phyloP scores from a whole-genome alignment of 371 early-diverging fungal genomes.

The Lichtheimia ornata region DNA sequence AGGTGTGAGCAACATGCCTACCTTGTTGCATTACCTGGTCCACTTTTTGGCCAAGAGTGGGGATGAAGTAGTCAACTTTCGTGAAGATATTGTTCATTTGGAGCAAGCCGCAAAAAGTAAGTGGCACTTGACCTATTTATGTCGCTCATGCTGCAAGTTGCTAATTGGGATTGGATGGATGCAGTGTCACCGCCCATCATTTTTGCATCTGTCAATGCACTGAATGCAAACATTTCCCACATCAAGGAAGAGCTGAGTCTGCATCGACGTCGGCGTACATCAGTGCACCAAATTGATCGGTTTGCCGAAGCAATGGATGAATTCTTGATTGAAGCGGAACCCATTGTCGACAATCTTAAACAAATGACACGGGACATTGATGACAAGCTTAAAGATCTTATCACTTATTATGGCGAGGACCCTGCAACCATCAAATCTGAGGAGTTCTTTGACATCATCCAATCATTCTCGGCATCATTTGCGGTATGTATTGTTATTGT shows the following conservation, averaged over 20 bases:
- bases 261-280: slow-evolving; percentile 27
- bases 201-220: slow-evolving; percentile 59
- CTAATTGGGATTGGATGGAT: not conserved
- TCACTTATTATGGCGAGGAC: slow-evolving; percentile 84
- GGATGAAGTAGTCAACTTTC: slow-evolving; percentile 58
- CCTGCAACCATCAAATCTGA: slow-evolving; percentile 75
- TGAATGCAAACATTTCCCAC: slow-evolving; percentile 55
- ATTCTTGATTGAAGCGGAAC: slow-evolving; percentile 44
- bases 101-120: slow-evolving; percentile 70
- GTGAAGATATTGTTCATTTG: slow-evolving; percentile 69
- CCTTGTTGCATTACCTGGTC: slow-evolving; percentile 78
- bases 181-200: slow-evolving; percentile 66
- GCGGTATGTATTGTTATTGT: slow-evolving; percentile 24
- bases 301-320: slow-evolving; percentile 70
- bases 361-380: slow-evolving; percentile 49
- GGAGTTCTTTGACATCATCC: slow-evolving; percentile 78
- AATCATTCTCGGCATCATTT: slow-evolving; percentile 42
- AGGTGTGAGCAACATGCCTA: slow-evolving; percentile 58
- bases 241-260: slow-evolving; percentile 61
- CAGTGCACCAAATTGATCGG: slow-evolving; percentile 56
- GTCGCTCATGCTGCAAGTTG: too few relatives aligned
- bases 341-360: slow-evolving; percentile 37
- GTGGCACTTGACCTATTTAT: not conserved
- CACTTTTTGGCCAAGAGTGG: slow-evolving; percentile 62
- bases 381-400: slow-evolving; percentile 58